Evolutionary conservation across 495 filamentous ascomycete genomes (phyloP).

Genomic region (Penicillium paxilli): DNA sequence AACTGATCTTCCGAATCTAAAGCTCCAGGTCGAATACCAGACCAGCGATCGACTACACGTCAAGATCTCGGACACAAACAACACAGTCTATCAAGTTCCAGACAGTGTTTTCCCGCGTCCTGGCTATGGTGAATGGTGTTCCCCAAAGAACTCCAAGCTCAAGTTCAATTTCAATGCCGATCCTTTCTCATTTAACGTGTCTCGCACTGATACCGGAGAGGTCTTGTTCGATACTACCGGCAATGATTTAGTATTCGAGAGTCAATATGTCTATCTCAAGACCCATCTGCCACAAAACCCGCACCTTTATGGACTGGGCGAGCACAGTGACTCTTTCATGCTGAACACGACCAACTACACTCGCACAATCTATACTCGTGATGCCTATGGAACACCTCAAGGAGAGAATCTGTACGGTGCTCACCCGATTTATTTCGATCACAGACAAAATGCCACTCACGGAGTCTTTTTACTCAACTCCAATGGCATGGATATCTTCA

Average conservation of each 20-base stretch:
- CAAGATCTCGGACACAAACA: slow-evolving; percentile 56
- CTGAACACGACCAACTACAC: slow-evolving; percentile 50
- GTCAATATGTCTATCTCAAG: slow-evolving; percentile 57
- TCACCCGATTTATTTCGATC: slow-evolving; percentile 56
- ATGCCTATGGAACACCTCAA: slow-evolving; percentile 32
- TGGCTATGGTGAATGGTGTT: slow-evolving; percentile 8
- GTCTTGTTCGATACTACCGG: slow-evolving; percentile 50
- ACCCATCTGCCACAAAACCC: slow-evolving; percentile 50
- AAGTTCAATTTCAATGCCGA: slow-evolving; percentile 8
- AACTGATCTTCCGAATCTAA: slow-evolving; percentile 50
- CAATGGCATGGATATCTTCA: slow-evolving; percentile 68
- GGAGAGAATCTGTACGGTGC: slow-evolving; percentile 52
- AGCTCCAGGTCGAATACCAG: slow-evolving; percentile 53
- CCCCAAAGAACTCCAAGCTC: slow-evolving; percentile 15
- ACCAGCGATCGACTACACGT: slow-evolving; percentile 46
- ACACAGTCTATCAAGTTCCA: slow-evolving; percentile 60
- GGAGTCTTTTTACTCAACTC: slow-evolving; percentile 58
- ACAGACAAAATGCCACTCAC: slow-evolving; percentile 51
- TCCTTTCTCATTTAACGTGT: slow-evolving; percentile 14
- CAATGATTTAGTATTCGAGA: slow-evolving; percentile 52
- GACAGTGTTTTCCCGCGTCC: slow-evolving; percentile 55
- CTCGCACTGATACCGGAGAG: slow-evolving; percentile 22
- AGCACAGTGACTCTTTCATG: slow-evolving; percentile 50
- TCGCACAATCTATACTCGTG: slow-evolving; percentile 65
- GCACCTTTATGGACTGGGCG: slow-evolving; percentile 58